phyloP scores from a whole-genome alignment of 352 stramenopile species.

The Phytophthora ohioensis region DNA sequence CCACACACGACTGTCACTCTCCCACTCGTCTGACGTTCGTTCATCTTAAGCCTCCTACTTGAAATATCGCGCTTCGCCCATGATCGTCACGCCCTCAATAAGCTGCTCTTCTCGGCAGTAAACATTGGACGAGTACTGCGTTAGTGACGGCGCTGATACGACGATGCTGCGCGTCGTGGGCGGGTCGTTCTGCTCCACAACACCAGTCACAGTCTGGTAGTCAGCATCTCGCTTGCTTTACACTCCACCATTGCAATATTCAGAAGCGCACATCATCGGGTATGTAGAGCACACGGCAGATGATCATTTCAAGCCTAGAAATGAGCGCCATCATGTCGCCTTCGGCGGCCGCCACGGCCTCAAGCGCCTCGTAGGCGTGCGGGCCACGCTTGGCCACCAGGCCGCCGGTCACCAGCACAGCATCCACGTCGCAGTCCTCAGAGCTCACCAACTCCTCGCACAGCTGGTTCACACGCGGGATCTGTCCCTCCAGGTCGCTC shows the following conservation, averaged over 20 bases:
- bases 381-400: conserved; percentile 58
- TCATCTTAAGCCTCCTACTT: conserved; percentile 38
- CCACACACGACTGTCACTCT: background rate
- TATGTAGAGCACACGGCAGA: conserved; percentile 87
- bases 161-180: conserved; percentile 71
- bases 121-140: conserved; percentile 87
- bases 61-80: conserved; percentile 70
- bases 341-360: conserved; percentile 76
- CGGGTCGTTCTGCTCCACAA: conserved; percentile 68
- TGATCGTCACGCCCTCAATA: conserved; percentile 45
- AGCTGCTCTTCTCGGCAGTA: conserved; percentile 61
- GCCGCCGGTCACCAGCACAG: conserved; percentile 79
- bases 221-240: conserved; percentile 10
- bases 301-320: conserved; percentile 88
- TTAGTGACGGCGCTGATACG: conserved; percentile 64
- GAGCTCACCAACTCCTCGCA: conserved; percentile 82
- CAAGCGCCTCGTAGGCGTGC: conserved; percentile 61
- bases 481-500: conserved; percentile 73
- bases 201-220: conserved; percentile 10
- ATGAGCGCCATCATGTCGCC: conserved; percentile 92
- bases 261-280: conserved; percentile 56
- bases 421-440: conserved; percentile 67
- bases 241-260: conserved; percentile 1
- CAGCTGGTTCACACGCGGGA: conserved; percentile 75
- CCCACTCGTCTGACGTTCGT: background rate